Conservation (phyloP, 169 alveolate genomes). For the Plasmodium falciparum region DNA sequence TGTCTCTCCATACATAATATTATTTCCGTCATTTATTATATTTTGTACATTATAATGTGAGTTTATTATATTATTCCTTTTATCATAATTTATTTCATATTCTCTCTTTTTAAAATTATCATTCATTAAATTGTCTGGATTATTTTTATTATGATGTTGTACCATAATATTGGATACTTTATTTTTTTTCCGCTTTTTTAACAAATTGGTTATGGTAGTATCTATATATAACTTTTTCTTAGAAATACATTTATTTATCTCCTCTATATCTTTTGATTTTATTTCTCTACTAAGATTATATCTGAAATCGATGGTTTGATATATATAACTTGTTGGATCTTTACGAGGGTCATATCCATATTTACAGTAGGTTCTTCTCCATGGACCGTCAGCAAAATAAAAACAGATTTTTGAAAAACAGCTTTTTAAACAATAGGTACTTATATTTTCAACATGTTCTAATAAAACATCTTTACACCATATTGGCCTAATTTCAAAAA, state of each 20-base stretch:
- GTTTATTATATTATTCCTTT: neutral
- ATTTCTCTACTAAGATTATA: conserved; percentile 78
- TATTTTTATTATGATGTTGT: neutral
- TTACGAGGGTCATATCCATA: conserved; percentile 83
- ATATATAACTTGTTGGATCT: conserved; percentile 79
- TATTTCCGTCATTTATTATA: neutral
- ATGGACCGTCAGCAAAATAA: conserved; percentile 82
- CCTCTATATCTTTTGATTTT: conserved; percentile 58
- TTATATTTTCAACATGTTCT: conserved; percentile 56
- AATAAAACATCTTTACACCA: conserved; percentile 66
- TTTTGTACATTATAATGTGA: conserved; percentile 13
- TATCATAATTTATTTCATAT: conserved; percentile 20
- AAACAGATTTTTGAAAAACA: conserved; percentile 81
- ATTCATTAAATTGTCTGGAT: neutral
- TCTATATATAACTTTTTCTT: conserved; percentile 40
- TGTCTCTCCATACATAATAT: neutral
- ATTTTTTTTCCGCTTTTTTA: conserved; percentile 10
- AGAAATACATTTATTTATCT: conserved; percentile 33
- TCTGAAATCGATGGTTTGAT: conserved; percentile 82
- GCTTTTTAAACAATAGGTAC: conserved; percentile 67
- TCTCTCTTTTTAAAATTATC: neutral
- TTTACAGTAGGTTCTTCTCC: conserved; percentile 84
- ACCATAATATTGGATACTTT: neutral
- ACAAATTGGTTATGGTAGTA: conserved; percentile 24
- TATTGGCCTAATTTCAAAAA: conserved; percentile 71